These are phyloP conservation scores for Phytophthora constricta DNA, from an alignment of 352 stramenopile species.

Conservation along the genomic window DNA sequence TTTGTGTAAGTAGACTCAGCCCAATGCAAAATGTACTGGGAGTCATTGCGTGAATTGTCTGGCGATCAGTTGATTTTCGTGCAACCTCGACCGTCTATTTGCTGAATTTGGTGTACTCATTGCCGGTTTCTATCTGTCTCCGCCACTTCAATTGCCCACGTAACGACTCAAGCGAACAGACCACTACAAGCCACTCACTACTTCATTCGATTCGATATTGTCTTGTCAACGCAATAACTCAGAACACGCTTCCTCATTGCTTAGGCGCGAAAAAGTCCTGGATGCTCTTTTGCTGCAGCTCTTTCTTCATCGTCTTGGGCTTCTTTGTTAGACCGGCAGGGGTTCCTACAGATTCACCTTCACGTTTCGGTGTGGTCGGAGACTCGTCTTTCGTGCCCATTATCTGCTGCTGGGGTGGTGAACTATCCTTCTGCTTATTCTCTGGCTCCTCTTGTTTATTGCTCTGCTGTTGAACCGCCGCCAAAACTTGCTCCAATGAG, in stretches of 20 bases:
- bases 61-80: no score
- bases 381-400: background rate
- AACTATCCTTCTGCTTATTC: background rate
- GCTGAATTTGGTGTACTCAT: no score
- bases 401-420: background rate
- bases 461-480: background rate
- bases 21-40: slow-evolving; percentile 27
- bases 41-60: slow-evolving; percentile 8
- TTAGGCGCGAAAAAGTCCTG: slow-evolving; percentile 37
- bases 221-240: no score
- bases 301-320: slow-evolving; percentile 28
- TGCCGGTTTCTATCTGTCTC: no score
- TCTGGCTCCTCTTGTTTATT: background rate
- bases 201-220: no score
- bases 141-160: no score
- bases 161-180: no score
- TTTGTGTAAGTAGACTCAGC: slow-evolving; percentile 34
- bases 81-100: no score
- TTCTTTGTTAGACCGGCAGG: slow-evolving; percentile 29
- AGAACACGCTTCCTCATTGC: slow-evolving; percentile 15
- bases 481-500: slow-evolving; percentile 29
- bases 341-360: slow-evolving; percentile 6
- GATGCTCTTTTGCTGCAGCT: slow-evolving; percentile 33
- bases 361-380: slow-evolving; percentile 4
- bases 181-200: no score